Percentiles rank a stretch among this genome's conserved stretches.
Conservation (phyloP, 257 asterid species). For the Solanum tarapatanum region DNA sequence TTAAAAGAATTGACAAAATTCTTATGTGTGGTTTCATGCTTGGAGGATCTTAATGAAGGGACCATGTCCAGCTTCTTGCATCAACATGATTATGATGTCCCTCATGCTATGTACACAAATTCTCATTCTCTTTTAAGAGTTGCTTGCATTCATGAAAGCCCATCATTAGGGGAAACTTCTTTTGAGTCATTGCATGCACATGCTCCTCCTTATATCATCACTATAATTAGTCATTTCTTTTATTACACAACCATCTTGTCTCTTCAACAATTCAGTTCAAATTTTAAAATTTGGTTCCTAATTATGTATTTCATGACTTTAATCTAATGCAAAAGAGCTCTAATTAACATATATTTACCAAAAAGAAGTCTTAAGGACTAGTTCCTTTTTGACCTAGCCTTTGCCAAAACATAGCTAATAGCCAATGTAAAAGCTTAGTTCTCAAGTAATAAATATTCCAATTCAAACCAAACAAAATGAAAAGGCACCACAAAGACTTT, state of each 20-base stretch:
- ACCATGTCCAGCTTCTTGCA: constrained; percentile 36
- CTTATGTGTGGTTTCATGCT: constrained; percentile 21
- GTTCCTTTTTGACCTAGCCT: neutral
- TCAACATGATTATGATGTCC: constrained; percentile 54
- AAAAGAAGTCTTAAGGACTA: neutral
- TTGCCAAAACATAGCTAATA: neutral
- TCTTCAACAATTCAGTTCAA: neutral
- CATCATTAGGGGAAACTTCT: neutral
- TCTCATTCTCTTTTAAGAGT: neutral
- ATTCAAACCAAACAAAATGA: neutral
- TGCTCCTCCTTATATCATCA: neutral
- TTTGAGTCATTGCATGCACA: constrained; percentile 8
- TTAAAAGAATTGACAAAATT: constrained; percentile 19
- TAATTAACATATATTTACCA: neutral
- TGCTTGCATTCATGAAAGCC: neutral
- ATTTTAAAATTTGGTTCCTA: neutral
- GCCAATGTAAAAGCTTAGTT: neutral
- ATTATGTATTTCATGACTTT: neutral
- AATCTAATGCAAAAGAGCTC: neutral
- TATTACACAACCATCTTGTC: neutral
- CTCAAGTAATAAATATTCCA: neutral
- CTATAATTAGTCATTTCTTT: neutral
- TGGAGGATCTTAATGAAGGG: constrained; percentile 16
- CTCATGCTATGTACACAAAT: constrained; percentile 40
- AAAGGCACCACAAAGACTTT: neutral